A percentile compares a stretch with the other conserved stretches of the same genome.
Conservation (phyloP, 805 yeast genomes). For the Suhomyces vadensis region DNA sequence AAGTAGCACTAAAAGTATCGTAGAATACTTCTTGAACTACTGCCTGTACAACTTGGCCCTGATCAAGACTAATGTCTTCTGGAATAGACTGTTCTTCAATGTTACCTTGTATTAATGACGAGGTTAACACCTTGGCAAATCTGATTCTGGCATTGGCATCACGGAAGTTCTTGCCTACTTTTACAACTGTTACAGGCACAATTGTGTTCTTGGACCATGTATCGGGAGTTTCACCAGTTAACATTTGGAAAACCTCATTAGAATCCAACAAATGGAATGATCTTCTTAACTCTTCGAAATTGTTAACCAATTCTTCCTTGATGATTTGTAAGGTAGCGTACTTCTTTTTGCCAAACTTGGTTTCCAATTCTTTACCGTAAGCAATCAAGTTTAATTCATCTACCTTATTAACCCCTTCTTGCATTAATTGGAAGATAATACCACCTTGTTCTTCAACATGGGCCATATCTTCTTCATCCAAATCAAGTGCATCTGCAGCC, state of each 20-base stretch:
- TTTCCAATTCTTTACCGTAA: constrained; percentile 85
- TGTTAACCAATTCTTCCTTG: constrained; percentile 81
- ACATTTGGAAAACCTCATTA: constrained; percentile 78
- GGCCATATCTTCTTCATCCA: constrained; percentile 89
- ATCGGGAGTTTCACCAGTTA: constrained; percentile 82
- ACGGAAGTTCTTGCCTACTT: constrained; percentile 66
- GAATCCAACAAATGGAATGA: constrained; percentile 64
- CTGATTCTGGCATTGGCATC: constrained; percentile 46
- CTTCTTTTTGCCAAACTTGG: constrained; percentile 68
- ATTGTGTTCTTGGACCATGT: constrained; percentile 68
- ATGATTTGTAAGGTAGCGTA: constrained; percentile 80
- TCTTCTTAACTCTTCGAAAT: constrained; percentile 83
- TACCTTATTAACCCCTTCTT: constrained; percentile 70
- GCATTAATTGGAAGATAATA: constrained; percentile 69
- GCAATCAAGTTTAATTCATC: constrained; percentile 88
- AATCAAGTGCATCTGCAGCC: constrained; percentile 97
- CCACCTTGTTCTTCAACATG: constrained; percentile 81
- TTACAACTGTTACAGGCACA: constrained; percentile 71
- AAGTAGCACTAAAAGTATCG: constrained; percentile 70
- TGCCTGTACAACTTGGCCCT: constrained; percentile 86
- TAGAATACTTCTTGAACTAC: constrained; percentile 71
- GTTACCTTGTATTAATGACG: constrained; percentile 44
- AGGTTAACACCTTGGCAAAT: constrained; percentile 41
- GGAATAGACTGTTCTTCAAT: constrained; percentile 48
- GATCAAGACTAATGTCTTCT: constrained; percentile 43